Base-by-base conservation (phyloP, 768 basidiomycete species). In the Guyanaporus albipodus region DNA sequence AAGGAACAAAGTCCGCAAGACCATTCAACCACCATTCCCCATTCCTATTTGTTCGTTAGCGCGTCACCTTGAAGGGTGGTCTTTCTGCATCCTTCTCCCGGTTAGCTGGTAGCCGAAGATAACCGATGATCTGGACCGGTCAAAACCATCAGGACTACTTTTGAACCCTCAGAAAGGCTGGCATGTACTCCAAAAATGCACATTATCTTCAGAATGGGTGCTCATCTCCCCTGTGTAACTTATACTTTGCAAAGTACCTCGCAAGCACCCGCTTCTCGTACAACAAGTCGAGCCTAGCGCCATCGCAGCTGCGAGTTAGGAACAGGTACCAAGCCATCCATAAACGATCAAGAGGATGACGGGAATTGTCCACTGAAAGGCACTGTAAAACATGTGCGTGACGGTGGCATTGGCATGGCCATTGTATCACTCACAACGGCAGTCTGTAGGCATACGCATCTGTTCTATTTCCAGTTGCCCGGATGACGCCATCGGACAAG, bases 321-420 rank as follows among this genome's bases (percentile, higher is more conserved):
- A 41, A 28, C 1, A 8, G 18, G 19, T 12, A 23, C 0, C 10
- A 26, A 2, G 10, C 32, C 21, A n/a, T n/a, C n/a, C n/a, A n/a
- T n/a, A n/a, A 34, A 18, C 4, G 6, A 57, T 39, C 37, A 68
- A 43, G 36, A 68, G 57, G 4, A 67, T 55, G 33, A 60, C 26
- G 0, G 65, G 67, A 47, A 66, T 64, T 29, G 67, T 61, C 61
- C 64, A 67, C 31, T 67, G 67, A 12, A 68, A 41, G 7, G 59
- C 62, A 29, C 61, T 62, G 33, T 12, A 17, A 41, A 23, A 14
- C 1, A 41, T 1, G 2, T n/a, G 15, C 26, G 12, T 8, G 6
- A 8, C 1, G 19, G 41, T 4, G 4, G 2, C 4, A 32, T 18
- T 12, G 19, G 22, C 2, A 8, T 2, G 3, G 8, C 31, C 3